These are phyloP conservation scores for Populus nigra DNA, from an alignment of 345 rosid species.

Conservation along the genomic window DNA sequence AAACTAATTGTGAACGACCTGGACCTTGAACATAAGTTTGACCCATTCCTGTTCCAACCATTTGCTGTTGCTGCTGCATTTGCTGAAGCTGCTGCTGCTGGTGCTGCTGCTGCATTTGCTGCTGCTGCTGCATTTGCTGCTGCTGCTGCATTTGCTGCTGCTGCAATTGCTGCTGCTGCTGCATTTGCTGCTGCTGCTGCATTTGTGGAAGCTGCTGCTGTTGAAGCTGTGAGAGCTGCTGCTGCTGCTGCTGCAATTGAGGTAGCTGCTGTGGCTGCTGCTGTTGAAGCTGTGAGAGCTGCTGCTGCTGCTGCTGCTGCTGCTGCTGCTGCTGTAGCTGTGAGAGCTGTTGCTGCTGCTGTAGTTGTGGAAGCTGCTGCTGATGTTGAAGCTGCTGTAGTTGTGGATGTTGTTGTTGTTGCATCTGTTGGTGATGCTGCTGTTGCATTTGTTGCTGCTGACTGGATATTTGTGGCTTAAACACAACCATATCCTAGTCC, in stretches of 20 bases:
- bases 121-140: conserved; percentile 49
- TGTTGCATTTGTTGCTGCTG: conserved; percentile 47
- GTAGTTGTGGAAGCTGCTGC: background rate
- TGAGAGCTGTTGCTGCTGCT: conserved; percentile 16
- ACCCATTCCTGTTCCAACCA: conserved; percentile 73
- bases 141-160: conserved; percentile 36
- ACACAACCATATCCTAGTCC: conserved; percentile 90
- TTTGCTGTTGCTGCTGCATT: conserved; percentile 54
- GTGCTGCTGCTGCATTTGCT: conserved; percentile 28
- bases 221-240: conserved; percentile 34
- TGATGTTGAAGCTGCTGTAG: conserved; percentile 20
- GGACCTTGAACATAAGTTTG: conserved; percentile 75
- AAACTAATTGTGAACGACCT: conserved; percentile 49
- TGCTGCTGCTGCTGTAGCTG: conserved; percentile 24
- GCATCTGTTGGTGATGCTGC: conserved; percentile 19
- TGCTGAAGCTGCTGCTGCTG: conserved; percentile 25
- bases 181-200: conserved; percentile 18
- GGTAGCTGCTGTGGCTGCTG: background rate
- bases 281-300: too few relatives aligned
- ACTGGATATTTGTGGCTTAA: conserved; percentile 80
- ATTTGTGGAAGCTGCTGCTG: background rate
- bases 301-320: conserved; percentile 10
- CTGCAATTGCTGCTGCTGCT: conserved; percentile 23
- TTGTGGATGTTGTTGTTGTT: conserved; percentile 17
- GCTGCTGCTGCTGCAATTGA: conserved; percentile 34